Base-by-base conservation (phyloP, 352 stramenopile genomes). In the Phytopythium cucurbitacearum region DNA sequence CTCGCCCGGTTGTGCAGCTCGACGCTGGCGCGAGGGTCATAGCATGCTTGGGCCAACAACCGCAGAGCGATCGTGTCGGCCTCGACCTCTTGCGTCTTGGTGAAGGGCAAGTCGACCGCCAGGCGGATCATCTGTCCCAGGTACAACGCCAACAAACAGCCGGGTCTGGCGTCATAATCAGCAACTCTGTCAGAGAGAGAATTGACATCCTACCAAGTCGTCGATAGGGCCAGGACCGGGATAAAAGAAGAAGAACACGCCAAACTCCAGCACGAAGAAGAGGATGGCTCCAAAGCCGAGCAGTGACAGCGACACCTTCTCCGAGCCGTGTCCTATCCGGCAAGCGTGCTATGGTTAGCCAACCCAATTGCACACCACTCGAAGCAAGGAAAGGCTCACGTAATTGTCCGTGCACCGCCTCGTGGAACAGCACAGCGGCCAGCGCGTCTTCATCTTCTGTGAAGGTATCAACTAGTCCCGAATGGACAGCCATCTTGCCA, bases 401-500 rank as follows among this genome's bases (percentile, higher is more conserved):
- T 5, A 78, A 73, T 9, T 88, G 41, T n/a, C 75, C 80, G 46
- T 91, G 80, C 1, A 75, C 80, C 9, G 78, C 76, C 60, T 90
- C 80, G 49, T 90, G 80, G 55, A 83, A 86, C 50, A 90, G 71
- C 7, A 88, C 80, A 0, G 80, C 75, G 0, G 80, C 80, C n/a
- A 91, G 63, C 7, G 71, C 57, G 53, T 91, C 80, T 60, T 91
- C 76, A 35, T 83, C 68, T 4, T 5, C 46, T 6, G 54, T 42
- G 2, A 91, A 54, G 11, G 83, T 60, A 37, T 85, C 82, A 56
- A 91, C 87, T 7, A 91, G 60, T 7, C 80, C 80, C 35, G 80
- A 76, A 57, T 88, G 73, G 3, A 91, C 76, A 45, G 86, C 85
- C 0, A 91, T 71, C 56, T 88, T 90, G 9, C 80, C 77, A n/a